phyloP scores from a whole-genome alignment of 2,329 filamentous ascomycete species.

The Penicillium sp. region DNA sequence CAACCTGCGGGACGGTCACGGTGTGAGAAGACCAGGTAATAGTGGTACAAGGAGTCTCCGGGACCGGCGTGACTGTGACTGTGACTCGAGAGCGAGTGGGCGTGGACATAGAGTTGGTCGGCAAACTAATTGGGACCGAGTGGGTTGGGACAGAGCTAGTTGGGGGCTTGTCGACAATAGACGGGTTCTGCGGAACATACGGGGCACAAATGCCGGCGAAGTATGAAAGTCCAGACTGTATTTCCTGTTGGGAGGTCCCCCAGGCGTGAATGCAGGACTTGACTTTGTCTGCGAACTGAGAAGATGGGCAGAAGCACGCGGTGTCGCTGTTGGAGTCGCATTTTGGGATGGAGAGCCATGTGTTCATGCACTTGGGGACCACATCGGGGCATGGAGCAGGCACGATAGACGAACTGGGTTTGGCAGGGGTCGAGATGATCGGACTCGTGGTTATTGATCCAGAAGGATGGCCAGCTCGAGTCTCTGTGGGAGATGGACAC shows the following conservation, averaged over 20 bases:
- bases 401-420: conserved; percentile 17
- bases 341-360: conserved; percentile 66
- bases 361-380: conserved; percentile 83
- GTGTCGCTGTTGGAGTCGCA: conserved; percentile 80
- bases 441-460: neutral
- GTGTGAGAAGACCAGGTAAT: conserved; percentile 35
- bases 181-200: conserved; percentile 69
- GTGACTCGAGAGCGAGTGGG: neutral
- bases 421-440: neutral
- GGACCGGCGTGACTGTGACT: conserved; percentile 1
- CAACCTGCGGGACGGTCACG: conserved; percentile 41
- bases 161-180: conserved; percentile 45
- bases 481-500: conserved; percentile 39
- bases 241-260: conserved; percentile 59
- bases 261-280: conserved; percentile 74
- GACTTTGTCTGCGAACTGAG: conserved; percentile 68
- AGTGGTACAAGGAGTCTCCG: conserved; percentile 29
- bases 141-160: neutral
- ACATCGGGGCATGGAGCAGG: conserved; percentile 55
- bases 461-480: neutral
- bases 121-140: neutral
- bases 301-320: conserved; percentile 77
- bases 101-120: neutral
- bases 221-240: conserved; percentile 68
- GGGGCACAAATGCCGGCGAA: conserved; percentile 84